Base-by-base conservation (phyloP, 2,329 filamentous ascomycete genomes). In the Pseudogymnoascus sp. region DNA sequence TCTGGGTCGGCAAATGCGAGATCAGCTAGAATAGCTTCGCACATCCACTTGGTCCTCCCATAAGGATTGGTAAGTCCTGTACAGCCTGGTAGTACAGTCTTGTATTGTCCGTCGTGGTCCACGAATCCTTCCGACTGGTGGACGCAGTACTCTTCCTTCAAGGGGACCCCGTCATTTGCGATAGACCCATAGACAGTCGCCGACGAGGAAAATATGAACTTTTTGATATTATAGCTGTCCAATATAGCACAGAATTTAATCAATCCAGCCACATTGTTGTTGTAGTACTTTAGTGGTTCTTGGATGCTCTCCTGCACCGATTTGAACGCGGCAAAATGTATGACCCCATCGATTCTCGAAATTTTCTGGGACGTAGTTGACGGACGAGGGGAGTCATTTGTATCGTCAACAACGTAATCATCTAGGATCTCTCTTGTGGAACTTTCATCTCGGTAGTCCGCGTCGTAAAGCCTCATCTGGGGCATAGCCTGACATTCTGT, bases 301-400 rank as follows among this genome's bases (percentile, higher is more conserved):
- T 75, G 73, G 65, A 88, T 87, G 46, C 84, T 87, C 68, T 89
- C 85, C 26, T 81, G 81, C 0, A 88, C 85, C 2, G 85, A 84
- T 71, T 89, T 89, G 77, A 84, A 83, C 1, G 86, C 86, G 12
- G 86, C 86, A 67, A 89, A 89, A 70, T 89, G 86, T 63, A 89
- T 87, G n/a, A 89, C 84, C 0, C 84, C 85, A 0, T 77, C 75
- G 65, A 88, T 86, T 31, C 75, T 78, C 2, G 83, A 85, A 61
- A 11, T 61, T 26, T 7, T 38, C 35, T 7, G 35, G 6, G 4
- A n/a, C 35, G 14, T n/a, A 38, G 35, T 7, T 38, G 35, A 38
- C 6, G 53, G 56, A 53, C 31, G 37, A 38, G 43, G 19, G 24
- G 63, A 28, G 22, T 28, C 11, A 26, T 60, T 41, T 8, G 50